Conservation (phyloP, 768 basidiomycete genomes). For the Mycena sanguinolenta region DNA sequence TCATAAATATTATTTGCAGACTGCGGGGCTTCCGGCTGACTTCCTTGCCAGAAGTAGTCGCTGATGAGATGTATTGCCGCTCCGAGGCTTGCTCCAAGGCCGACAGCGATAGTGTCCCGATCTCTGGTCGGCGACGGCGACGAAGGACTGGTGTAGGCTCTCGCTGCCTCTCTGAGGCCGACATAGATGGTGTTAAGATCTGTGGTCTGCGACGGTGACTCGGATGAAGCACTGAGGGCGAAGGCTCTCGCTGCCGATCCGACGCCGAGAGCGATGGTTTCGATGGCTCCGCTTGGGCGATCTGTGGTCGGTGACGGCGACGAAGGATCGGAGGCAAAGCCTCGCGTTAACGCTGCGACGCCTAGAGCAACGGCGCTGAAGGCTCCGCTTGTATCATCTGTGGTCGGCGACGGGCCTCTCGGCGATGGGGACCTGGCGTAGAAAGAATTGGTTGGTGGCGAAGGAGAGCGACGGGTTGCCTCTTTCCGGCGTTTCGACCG, state of each 20-base stretch:
- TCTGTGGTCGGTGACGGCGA: conserved; percentile 1
- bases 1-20: conserved; percentile 3
- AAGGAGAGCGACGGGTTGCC: not conserved
- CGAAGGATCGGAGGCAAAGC: not conserved
- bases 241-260: not conserved
- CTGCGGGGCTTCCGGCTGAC: not conserved
- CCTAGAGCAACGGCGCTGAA: not conserved
- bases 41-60: not conserved
- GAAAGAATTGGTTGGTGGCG: not conserved
- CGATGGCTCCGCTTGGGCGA: not conserved
- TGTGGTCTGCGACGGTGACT: not conserved
- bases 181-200: not conserved
- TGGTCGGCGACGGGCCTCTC: not conserved
- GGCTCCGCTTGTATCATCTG: conserved; percentile 1
- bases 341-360: not conserved
- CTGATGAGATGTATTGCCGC: not conserved
- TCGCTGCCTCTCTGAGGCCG: conserved; percentile 1
- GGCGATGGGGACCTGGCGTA: not conserved
- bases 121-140: conserved; percentile 2
- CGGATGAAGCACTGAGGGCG: not conserved
- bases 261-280: conserved; percentile 2
- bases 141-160: conserved; percentile 1
- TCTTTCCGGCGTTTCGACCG: not conserved
- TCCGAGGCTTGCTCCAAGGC: too few relatives aligned
- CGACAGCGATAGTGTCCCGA: conserved; percentile 1